A percentile compares a stretch with the other conserved stretches of the same genome.
These are phyloP conservation scores for Cladophialophora psammophila DNA, from an alignment of 2,329 filamentous ascomycete genomes.

Conservation along the genomic window DNA sequence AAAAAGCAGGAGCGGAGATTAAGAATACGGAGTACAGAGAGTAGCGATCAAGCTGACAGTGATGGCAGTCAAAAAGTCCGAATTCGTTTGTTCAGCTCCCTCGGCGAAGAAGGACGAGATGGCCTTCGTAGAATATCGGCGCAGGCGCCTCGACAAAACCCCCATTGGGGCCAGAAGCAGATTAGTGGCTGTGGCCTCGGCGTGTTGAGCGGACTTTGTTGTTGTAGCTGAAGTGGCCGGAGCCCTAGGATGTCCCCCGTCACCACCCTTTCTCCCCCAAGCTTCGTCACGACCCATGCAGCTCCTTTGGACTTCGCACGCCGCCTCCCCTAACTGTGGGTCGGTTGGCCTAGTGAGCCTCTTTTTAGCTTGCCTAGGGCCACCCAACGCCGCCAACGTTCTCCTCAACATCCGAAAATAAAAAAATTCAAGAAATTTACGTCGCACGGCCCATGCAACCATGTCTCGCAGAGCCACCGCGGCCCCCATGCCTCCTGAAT, in stretches of 20 bases:
- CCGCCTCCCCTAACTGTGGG: conserved; percentile 19
- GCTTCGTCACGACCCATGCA: neutral
- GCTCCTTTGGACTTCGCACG: conserved; percentile 15
- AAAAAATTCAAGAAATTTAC: conserved; percentile 17
- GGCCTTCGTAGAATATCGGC: conserved; percentile 13
- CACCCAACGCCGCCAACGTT: conserved; percentile 14
- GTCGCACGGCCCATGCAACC: conserved; percentile 4
- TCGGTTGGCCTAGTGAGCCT: neutral
- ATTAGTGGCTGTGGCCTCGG: conserved; percentile 23
- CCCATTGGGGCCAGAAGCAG: conserved; percentile 26
- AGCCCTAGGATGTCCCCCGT: neutral
- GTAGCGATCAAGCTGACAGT: conserved; percentile 15
- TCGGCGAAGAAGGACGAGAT: conserved; percentile 19
- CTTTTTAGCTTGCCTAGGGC: conserved; percentile 20
- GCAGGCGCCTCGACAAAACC: conserved; percentile 14
- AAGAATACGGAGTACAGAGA: neutral
- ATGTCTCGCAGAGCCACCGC: conserved; percentile 7
- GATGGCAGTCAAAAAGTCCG: neutral
- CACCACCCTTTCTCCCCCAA: neutral
- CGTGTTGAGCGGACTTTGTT: conserved; percentile 21
- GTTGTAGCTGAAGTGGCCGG: neutral
- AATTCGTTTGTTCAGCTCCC: conserved; percentile 24
- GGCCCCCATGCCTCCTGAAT: neutral
- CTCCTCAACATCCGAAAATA: conserved; percentile 31
- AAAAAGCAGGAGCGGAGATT: conserved; percentile 24